Evolutionary conservation across 805 yeast species (phyloP).

Genomic region (Yarrowia sp.): DNA sequence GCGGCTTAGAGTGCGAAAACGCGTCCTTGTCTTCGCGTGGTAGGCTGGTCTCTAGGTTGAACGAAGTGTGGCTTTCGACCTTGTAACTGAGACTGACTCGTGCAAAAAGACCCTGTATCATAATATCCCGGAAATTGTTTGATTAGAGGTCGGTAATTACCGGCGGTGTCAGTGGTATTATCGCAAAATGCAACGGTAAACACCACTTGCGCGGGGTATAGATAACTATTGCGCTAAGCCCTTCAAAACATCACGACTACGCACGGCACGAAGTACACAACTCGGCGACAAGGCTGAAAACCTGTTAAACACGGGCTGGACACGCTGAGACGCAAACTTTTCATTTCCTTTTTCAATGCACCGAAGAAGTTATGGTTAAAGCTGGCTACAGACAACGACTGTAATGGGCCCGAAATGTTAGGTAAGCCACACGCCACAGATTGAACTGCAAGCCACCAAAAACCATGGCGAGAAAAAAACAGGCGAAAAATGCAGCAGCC

Average conservation of each 20-base stretch:
- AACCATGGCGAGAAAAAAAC: not conserved
- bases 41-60: not conserved
- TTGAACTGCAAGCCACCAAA: slow-evolving; percentile 9
- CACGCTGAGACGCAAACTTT: no score
- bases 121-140: slow-evolving; percentile 7
- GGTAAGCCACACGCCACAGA: slow-evolving; percentile 22
- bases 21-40: not conserved
- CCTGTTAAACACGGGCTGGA: no score
- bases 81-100: not conserved
- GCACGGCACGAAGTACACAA: no score
- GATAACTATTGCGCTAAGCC: no score
- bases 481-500: not conserved
- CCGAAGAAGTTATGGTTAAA: slow-evolving; percentile 10
- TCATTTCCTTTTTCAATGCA: no score
- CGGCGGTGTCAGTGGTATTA: no score
- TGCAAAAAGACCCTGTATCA: slow-evolving; percentile 14
- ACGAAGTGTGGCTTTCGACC: not conserved
- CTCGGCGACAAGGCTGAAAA: no score
- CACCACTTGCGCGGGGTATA: no score
- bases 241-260: no score
- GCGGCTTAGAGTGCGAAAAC: no score
- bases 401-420: slow-evolving; percentile 12
- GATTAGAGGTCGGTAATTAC: not conserved
- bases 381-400: not conserved
- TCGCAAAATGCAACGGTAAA: no score